Conservation (phyloP, 371 early-diverging fungal genomes). For the Conidiobolus coronatus region DNA sequence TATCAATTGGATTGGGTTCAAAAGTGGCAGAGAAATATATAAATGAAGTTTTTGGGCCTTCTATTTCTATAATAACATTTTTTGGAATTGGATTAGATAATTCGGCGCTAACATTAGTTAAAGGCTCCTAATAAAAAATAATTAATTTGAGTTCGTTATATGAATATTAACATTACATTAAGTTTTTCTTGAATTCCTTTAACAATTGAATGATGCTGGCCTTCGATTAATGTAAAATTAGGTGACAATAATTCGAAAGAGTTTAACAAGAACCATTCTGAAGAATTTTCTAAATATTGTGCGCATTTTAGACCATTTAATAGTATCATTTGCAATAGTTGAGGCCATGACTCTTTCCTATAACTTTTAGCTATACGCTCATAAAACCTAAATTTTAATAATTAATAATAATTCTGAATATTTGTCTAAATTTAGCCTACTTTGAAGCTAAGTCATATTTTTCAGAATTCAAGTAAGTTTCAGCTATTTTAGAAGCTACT, state of each 20-base stretch:
- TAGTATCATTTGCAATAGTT: constrained; percentile 39
- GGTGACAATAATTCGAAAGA: constrained; percentile 37
- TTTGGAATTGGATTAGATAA: too few species aligned
- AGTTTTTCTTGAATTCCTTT: too few species aligned
- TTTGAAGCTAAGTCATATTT: constrained; percentile 69
- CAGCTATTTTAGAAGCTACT: constrained; percentile 69
- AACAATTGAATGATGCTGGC: too few species aligned
- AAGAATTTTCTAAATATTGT: constrained; percentile 24
- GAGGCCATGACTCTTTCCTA: constrained; percentile 62
- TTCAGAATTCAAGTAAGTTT: constrained; percentile 45
- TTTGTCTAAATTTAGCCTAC: constrained; percentile 8
- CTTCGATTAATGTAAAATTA: neutral
- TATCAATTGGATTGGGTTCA: too few species aligned
- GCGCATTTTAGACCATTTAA: constrained; percentile 46
- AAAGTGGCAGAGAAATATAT: too few species aligned
- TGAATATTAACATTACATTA: too few species aligned
- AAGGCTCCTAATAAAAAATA: too few species aligned
- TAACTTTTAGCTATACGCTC: constrained; percentile 72
- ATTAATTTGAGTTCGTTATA: too few species aligned
- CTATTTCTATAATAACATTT: too few species aligned
- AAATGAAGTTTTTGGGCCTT: too few species aligned
- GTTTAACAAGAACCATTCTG: constrained; percentile 36
- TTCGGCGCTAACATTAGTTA: too few species aligned
- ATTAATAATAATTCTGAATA: neutral
- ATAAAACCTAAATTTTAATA: constrained; percentile 32